Conservation (phyloP, 176 grass and related monocot species). For the Saccharum officinarum region DNA sequence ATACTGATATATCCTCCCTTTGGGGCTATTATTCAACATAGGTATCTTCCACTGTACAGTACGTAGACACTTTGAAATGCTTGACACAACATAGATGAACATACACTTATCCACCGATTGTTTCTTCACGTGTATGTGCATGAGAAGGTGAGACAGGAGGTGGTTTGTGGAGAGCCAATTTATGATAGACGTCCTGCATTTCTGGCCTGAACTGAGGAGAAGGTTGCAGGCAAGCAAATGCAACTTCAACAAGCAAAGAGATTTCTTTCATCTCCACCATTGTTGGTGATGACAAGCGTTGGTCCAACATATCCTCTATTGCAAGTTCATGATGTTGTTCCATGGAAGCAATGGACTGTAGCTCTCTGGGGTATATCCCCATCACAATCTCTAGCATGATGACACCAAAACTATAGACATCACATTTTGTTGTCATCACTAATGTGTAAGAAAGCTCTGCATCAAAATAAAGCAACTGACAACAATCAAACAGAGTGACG, state of each 20-base stretch:
- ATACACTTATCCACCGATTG: background rate
- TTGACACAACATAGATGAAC: too few relatives aligned
- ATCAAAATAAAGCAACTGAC: background rate
- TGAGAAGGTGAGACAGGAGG: too few relatives aligned
- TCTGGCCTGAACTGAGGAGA: background rate
- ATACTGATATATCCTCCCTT: too few relatives aligned
- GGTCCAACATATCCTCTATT: conserved; percentile 2
- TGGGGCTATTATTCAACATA: too few relatives aligned
- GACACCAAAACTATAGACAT: background rate
- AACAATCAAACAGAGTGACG: background rate
- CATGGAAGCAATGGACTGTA: background rate
- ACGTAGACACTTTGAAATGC: too few relatives aligned
- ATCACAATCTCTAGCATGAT: conserved; percentile 8
- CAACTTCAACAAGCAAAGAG: background rate
- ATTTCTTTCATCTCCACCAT: background rate
- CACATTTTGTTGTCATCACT: background rate
- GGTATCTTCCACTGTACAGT: too few relatives aligned
- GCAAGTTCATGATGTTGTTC: background rate
- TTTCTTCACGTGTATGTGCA: background rate
- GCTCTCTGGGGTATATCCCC: background rate
- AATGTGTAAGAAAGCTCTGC: background rate
- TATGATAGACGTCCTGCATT: conserved; percentile 20
- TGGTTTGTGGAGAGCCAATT: background rate
- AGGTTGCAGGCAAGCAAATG: conserved; percentile 1
- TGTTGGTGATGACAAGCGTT: background rate